Evolutionary conservation across 495 filamentous ascomycete species (phyloP).

Genomic region (Hypoxylon rickii): DNA sequence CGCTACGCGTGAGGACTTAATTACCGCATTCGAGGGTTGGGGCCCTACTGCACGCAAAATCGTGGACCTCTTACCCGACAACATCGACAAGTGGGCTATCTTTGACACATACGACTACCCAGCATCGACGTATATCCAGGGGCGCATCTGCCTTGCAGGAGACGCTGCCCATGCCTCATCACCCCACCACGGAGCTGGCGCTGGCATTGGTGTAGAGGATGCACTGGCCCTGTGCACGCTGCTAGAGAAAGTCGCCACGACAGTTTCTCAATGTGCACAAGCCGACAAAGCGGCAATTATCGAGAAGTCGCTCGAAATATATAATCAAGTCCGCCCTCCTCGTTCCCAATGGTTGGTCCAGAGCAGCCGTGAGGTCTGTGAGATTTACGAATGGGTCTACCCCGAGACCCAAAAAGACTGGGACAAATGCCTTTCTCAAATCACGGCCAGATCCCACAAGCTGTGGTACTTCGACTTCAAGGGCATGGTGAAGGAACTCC

Average conservation of each 20-base stretch:
- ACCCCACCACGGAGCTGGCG: constrained; percentile 30
- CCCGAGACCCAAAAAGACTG: constrained; percentile 13
- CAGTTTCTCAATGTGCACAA: background rate
- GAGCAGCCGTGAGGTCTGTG: constrained; percentile 26
- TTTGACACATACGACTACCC: constrained; percentile 52
- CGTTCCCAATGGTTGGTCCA: constrained; percentile 39
- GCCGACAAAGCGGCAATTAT: background rate
- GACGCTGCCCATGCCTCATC: constrained; percentile 49
- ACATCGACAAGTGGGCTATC: constrained; percentile 50
- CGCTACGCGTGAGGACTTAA: constrained; percentile 36
- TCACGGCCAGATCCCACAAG: constrained; percentile 29
- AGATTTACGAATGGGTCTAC: constrained; percentile 36
- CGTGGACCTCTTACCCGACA: constrained; percentile 39
- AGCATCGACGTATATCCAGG: constrained; percentile 36
- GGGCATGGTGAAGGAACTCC: constrained; percentile 30
- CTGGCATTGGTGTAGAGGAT: constrained; percentile 14
- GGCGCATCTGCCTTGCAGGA: constrained; percentile 29
- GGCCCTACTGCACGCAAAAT: constrained; percentile 42
- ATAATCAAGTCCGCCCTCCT: constrained; percentile 12
- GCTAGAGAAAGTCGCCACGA: background rate
- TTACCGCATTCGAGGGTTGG: constrained; percentile 16
- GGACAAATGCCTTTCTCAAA: constrained; percentile 32
- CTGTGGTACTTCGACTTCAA: constrained; percentile 40
- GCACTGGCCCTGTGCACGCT: constrained; percentile 6
- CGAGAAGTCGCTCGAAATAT: background rate